Conservation (phyloP, 2,329 filamentous ascomycete species). For the Claviceps capensis region DNA sequence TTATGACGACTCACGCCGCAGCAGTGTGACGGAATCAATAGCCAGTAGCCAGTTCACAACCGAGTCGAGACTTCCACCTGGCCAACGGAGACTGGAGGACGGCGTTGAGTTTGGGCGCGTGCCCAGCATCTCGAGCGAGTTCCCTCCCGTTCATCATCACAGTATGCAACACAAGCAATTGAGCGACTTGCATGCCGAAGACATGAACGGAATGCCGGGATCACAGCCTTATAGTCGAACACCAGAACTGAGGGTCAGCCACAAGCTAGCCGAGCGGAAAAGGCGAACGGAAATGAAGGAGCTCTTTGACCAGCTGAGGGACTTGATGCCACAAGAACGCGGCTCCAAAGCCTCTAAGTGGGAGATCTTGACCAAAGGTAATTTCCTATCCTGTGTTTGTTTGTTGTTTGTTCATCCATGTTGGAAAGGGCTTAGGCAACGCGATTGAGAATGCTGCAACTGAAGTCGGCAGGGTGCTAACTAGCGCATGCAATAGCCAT, state of each 20-base stretch:
- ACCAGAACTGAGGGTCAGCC: constrained; percentile 67
- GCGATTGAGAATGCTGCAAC: too few species aligned
- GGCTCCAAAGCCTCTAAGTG: constrained; percentile 80
- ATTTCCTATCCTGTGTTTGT: constrained; percentile 9
- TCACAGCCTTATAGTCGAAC: constrained; percentile 71
- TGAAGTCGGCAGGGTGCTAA: background rate
- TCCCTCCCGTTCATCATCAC: constrained; percentile 55
- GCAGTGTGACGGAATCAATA: constrained; percentile 63
- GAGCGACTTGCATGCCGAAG: constrained; percentile 49
- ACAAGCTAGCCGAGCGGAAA: constrained; percentile 76
- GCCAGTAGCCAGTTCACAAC: constrained; percentile 68
- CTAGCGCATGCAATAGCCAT: constrained; percentile 32
- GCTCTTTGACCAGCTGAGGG: constrained; percentile 66
- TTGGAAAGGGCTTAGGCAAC: too few species aligned
- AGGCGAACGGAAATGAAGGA: constrained; percentile 80
- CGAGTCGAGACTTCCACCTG: constrained; percentile 57
- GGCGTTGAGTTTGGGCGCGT: constrained; percentile 35
- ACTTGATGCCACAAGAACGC: constrained; percentile 65
- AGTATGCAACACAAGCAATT: constrained; percentile 62
- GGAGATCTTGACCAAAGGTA: constrained; percentile 79
- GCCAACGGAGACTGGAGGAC: constrained; percentile 61
- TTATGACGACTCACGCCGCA: constrained; percentile 54
- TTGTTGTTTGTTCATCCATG: too few species aligned
- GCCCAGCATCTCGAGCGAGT: constrained; percentile 38
- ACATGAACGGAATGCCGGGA: constrained; percentile 34